phyloP scores from a whole-genome alignment of 306 rosid genomes.

The Ceratonia siliqua region DNA sequence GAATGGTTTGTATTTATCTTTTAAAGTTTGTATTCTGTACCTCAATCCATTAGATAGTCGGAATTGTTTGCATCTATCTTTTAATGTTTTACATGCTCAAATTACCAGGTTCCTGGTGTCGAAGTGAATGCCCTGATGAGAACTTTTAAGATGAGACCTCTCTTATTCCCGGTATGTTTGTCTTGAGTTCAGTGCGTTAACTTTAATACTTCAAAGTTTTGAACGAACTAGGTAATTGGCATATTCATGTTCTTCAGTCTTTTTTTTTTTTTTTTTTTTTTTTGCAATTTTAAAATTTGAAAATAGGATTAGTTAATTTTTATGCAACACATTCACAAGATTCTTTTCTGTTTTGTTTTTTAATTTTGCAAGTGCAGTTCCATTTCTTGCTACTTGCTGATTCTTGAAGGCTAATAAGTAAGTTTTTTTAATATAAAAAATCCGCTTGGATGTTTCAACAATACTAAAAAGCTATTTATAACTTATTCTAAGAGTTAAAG shows the following conservation, averaged over 20 bases:
- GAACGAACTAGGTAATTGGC: slow-evolving; percentile 3
- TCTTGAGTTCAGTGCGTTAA: slow-evolving; percentile 19
- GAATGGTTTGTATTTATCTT: slow-evolving; percentile 16
- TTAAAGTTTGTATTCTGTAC: slow-evolving; percentile 21
- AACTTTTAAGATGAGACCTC: slow-evolving; percentile 89
- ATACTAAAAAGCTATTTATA: slow-evolving; percentile 5
- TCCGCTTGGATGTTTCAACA: slow-evolving; percentile 1
- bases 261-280: not conserved
- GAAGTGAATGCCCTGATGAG: slow-evolving; percentile 93
- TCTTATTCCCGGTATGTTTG: slow-evolving; percentile 75
- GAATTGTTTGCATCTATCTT: slow-evolving; percentile 17
- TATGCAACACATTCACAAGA: slow-evolving; percentile 4
- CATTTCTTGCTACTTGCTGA: slow-evolving; percentile 7
- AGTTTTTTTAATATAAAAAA: not conserved
- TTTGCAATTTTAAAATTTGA: slow-evolving; percentile 10
- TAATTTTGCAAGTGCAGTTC: slow-evolving; percentile 19
- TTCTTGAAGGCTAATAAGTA: not conserved
- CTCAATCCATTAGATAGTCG: slow-evolving; percentile 12
- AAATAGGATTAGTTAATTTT: not conserved
- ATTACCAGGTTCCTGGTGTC: slow-evolving; percentile 80
- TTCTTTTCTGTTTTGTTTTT: slow-evolving; percentile 8
- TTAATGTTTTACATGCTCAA: slow-evolving; percentile 35
- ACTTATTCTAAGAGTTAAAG: not conserved
- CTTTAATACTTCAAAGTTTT: slow-evolving; percentile 14
- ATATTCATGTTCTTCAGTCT: not conserved